phyloP scores from a whole-genome alignment of 345 rosid genomes.

The Angophora floribunda region DNA sequence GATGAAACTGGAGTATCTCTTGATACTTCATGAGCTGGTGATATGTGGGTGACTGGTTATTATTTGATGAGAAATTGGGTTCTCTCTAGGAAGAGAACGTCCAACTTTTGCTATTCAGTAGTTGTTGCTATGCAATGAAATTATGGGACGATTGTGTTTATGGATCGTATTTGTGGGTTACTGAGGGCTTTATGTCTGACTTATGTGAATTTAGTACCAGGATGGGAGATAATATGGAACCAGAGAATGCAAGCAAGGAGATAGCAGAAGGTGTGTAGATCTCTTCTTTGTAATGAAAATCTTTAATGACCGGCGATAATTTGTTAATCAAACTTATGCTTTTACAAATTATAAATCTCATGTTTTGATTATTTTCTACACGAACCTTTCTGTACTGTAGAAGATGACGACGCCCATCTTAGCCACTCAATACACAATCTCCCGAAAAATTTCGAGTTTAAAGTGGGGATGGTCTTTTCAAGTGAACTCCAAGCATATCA shows the following conservation, averaged over 20 bases:
- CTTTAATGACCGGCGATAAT: background rate
- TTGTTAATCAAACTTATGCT: background rate
- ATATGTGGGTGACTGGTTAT: background rate
- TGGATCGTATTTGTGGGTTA: background rate
- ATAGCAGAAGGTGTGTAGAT: background rate
- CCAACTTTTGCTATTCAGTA: background rate
- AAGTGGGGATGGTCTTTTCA: background rate
- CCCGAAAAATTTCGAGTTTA: background rate
- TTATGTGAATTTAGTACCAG: background rate
- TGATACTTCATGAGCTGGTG: background rate
- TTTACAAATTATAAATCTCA: background rate
- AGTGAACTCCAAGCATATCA: background rate
- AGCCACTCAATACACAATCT: background rate
- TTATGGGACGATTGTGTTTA: background rate
- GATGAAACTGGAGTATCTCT: background rate
- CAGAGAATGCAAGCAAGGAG: background rate
- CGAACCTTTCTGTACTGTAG: background rate
- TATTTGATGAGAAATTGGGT: background rate
- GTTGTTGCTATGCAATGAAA: background rate
- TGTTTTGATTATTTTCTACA: background rate
- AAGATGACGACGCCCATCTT: background rate
- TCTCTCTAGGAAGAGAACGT: background rate
- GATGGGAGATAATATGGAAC: background rate
- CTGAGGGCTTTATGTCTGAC: background rate
- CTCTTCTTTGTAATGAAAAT: background rate